Evolutionary conservation across 192 early-diverging fungal genomes (phyloP), one percentile per base, ranked within the genome.

Genomic region (Backusella luteola): DNA sequence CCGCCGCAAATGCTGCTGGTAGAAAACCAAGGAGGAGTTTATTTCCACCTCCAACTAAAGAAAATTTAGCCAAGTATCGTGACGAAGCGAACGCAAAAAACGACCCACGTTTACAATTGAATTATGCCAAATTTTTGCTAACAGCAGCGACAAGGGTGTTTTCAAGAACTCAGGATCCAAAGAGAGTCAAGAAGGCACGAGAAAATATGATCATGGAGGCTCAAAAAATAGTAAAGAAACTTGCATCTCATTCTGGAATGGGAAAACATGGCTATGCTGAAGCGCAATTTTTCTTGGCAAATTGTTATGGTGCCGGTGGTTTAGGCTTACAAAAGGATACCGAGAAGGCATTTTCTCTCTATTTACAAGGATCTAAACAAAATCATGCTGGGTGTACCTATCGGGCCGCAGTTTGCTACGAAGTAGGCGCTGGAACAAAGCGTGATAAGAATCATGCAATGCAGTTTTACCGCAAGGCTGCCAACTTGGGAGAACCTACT

Each of bases 321-420:
- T 84, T 96, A 38, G 93, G 93, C 1, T 86, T 97, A 17, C 77
- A 86, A 53, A 84, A 92, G 19, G 97, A 99, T 76, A 90, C 94
- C 73, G 94, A 94, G 66, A 93, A 92, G 77, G 96, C 98, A 23
- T 99, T 99, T 74, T 81, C 87, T 52, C 87, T 96, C 38, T 99
- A 99, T 82, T 84, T 94, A 53, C 94, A 96, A 80, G 96, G 95
- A 2, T 93, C 96, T 35, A 98, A 98, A 79, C 93, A 94, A 74
- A 92, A 91, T 84, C 97, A 98, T 79, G 89, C 96, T 12, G 88
- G 91, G n/a, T 93, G 96, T 23, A 96, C 95, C 34, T 99, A 97
- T 82, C 90, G 97, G 67, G 92, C 94, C 0, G 98, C 94, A 4
- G 96, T 97, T 19, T 99, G 97, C 84, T 97, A 98, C 81, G 98